Conservation (phyloP, 2,329 filamentous ascomycete species). For the Emergomyces orientalis region DNA sequence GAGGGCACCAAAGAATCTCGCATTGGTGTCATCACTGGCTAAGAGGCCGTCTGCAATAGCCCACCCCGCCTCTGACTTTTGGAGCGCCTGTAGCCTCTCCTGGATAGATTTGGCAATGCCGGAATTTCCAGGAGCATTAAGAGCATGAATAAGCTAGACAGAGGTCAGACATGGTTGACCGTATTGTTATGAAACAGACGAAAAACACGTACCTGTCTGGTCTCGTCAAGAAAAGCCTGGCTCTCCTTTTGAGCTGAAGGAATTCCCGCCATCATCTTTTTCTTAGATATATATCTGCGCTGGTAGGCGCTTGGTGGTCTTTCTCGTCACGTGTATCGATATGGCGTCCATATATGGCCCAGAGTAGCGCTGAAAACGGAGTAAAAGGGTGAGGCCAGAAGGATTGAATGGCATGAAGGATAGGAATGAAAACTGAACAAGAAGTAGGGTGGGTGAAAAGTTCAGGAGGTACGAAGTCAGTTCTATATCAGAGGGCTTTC, state of each 20-base stretch:
- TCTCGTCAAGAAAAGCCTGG: constrained; percentile 4
- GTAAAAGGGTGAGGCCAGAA: not conserved
- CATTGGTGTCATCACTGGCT: constrained; percentile 57
- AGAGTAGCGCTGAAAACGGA: not conserved
- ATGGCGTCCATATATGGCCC: not conserved
- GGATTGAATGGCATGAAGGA: not conserved
- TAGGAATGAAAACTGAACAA: not conserved
- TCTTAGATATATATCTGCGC: not conserved
- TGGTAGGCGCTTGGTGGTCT: not conserved
- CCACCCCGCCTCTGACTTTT: constrained; percentile 76
- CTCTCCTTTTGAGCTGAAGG: not conserved
- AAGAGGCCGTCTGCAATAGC: constrained; percentile 70
- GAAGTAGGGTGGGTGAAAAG: not conserved
- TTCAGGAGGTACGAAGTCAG: not conserved
- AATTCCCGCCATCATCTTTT: not conserved
- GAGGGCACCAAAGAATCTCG: constrained; percentile 85
- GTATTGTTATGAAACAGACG: not conserved
- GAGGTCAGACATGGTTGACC: not conserved
- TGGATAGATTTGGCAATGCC: constrained; percentile 49
- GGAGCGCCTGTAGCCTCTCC: constrained; percentile 65
- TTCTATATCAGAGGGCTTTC: not conserved
- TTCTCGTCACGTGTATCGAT: not conserved
- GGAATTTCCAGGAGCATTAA: constrained; percentile 38
- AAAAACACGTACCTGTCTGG: constrained; percentile 8
- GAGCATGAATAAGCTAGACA: constrained; percentile 31